phyloP scores from a whole-genome alignment of 2,329 filamentous ascomycete species.

The Xylariaceae sp. region DNA sequence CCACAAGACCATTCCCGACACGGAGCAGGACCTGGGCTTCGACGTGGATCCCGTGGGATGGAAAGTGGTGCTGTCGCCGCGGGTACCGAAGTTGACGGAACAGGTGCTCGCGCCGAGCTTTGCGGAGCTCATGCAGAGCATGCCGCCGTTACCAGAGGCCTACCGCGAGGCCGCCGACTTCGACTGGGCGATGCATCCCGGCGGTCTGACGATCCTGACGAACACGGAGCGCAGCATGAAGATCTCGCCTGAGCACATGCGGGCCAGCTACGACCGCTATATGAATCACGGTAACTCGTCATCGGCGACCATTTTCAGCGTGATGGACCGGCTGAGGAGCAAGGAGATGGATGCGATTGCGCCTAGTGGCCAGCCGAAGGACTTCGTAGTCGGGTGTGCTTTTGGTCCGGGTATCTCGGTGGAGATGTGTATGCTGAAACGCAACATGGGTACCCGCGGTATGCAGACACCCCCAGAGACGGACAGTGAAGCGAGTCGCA shows the following conservation, averaged over 20 bases:
- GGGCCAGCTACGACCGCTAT: slow-evolving; percentile 67
- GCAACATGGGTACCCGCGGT: slow-evolving; percentile 31
- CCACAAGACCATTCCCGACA: slow-evolving; percentile 57
- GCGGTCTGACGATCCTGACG: slow-evolving; percentile 61
- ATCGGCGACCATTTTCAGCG: slow-evolving; percentile 65
- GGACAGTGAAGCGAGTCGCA: slow-evolving; percentile 44
- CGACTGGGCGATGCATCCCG: slow-evolving; percentile 71
- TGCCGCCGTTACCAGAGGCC: slow-evolving; percentile 39
- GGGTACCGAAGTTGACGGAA: slow-evolving; percentile 54
- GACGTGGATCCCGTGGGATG: slow-evolving; percentile 61
- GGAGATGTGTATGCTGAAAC: slow-evolving; percentile 63
- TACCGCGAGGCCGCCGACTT: slow-evolving; percentile 52
- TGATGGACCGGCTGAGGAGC: slow-evolving; percentile 56
- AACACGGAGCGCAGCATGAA: slow-evolving; percentile 56
- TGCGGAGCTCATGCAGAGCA: slow-evolving; percentile 45
- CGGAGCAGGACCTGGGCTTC: slow-evolving; percentile 60
- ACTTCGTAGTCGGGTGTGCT: slow-evolving; percentile 62
- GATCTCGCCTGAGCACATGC: slow-evolving; percentile 59
- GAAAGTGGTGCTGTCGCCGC: slow-evolving; percentile 62
- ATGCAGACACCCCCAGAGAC: slow-evolving; percentile 51
- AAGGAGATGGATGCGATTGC: slow-evolving; percentile 57
- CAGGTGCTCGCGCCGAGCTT: slow-evolving; percentile 51
- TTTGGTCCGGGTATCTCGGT: slow-evolving; percentile 67
- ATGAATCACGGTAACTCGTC: slow-evolving; percentile 65
- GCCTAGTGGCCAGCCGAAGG: slow-evolving; percentile 42